These are phyloP conservation scores for Serendipita sp. DNA, from an alignment of 768 basidiomycete species.

Conservation along the genomic window DNA sequence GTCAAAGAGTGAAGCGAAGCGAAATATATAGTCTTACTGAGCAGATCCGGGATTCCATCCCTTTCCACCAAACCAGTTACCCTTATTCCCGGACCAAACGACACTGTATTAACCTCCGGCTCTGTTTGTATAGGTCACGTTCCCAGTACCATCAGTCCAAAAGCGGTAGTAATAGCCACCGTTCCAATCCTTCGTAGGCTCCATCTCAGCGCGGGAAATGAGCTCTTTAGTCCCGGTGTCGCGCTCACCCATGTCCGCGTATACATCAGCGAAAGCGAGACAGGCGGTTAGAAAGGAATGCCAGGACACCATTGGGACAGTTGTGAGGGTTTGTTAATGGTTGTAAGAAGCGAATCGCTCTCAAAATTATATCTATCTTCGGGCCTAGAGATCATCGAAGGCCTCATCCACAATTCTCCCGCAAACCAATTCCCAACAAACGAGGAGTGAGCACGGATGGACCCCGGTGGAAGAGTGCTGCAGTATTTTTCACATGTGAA, in stretches of 20 bases:
- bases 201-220: constrained; percentile 6
- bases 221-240: background rate
- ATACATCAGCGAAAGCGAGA: too few relatives aligned
- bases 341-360: background rate
- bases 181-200: constrained; percentile 19
- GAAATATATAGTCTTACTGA: constrained; percentile 7
- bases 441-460: background rate
- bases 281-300: too few relatives aligned
- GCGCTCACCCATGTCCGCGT: too few relatives aligned
- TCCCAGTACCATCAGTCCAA: constrained; percentile 21
- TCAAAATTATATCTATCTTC: background rate
- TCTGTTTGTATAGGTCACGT: constrained; percentile 20
- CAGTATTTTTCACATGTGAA: background rate
- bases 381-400: background rate
- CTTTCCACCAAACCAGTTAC: constrained; percentile 26
- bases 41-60: constrained; percentile 25
- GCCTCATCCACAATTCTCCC: background rate
- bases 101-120: constrained; percentile 20
- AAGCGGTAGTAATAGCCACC: constrained; percentile 25
- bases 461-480: background rate
- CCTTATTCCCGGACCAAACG: constrained; percentile 17
- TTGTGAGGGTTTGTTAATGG: background rate
- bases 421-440: background rate
- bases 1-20: background rate
- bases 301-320: background rate